Evolutionary conservation across 2,329 filamentous ascomycete genomes (phyloP), one percentile per base, ranked within the genome.

Genomic region (Cercospora sojina): DNA sequence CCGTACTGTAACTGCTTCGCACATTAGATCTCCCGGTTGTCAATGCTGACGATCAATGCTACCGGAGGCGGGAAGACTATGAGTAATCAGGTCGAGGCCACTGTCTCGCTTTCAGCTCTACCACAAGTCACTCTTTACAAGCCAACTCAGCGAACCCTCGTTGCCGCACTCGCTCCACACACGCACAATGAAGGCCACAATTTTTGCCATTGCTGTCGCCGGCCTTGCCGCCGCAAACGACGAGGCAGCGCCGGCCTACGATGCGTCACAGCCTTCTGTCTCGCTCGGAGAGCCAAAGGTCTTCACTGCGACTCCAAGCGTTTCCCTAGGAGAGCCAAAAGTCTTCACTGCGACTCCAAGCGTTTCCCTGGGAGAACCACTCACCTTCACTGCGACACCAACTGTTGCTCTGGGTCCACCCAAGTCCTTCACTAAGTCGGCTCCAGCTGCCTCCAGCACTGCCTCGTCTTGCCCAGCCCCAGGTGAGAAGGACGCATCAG

Each of bases 401-500:
- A 18, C 13, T 16, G 23, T 16, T 6, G 7, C 23, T 31, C 9
- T 55, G 13, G 51, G 13, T 1, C 51, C 12, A 0, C 23, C 23
- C 0, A 18, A 12, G 5, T 27, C 12, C 2, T 51, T 51, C 18
- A 55, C 51, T 2, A 6, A 16, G 10, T 55, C 51, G 3, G 51
- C 23, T 23, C 43, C 43, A 27, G 31, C 20, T 23, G 51, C 51
- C 2, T 25, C 51, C 4, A 55, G 51, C 51, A 62, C 59, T n/a
- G 41, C 43, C 12, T 25, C 63, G 20, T 18, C 41, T 16, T 65
- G 64, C 58, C 64, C 64, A 18, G 63, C 57, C 32, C 41, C 57
- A 7, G 63, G 63, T 7, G 32, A 27, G 2, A 55, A 23, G 9
- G 47, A 41, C 23, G 20, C 63, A 29, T 23, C 43, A 27, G 63